A percentile compares a stretch with the other conserved stretches of the same genome.
phyloP scores from a whole-genome alignment of 1,284 basidiomycete species.

The Ustilago xerochloae region DNA sequence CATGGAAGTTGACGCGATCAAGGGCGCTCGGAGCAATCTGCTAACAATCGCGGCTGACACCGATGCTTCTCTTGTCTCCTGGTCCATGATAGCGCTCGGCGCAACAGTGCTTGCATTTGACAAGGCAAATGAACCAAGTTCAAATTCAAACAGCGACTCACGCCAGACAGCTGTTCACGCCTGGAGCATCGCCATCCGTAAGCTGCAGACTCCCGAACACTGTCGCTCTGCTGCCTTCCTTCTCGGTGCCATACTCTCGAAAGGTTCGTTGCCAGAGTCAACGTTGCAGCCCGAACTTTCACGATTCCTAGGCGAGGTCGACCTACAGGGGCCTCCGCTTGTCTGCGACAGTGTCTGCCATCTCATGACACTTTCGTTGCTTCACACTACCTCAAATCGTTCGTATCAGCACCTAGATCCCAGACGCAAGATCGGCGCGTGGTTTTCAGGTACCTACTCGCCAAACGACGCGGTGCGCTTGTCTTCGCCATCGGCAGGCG shows the following conservation, averaged over 20 bases:
- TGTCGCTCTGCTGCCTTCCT: constrained; percentile 33
- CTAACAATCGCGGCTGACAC: constrained; percentile 10
- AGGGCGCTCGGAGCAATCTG: background rate
- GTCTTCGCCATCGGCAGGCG: background rate
- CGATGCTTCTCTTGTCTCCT: constrained; percentile 12
- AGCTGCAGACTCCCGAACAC: constrained; percentile 22
- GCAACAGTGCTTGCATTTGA: background rate
- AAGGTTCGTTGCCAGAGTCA: constrained; percentile 1
- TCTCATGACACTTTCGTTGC: constrained; percentile 21
- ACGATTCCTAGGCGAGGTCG: constrained; percentile 35
- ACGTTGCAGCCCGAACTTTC: constrained; percentile 12
- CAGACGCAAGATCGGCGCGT: constrained; percentile 28
- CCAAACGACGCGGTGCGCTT: constrained; percentile 10
- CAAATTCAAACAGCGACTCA: background rate
- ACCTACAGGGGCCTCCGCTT: constrained; percentile 35
- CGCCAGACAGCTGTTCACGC: background rate
- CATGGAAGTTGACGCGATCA: background rate
- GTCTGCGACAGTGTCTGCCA: constrained; percentile 41
- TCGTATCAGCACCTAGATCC: constrained; percentile 20
- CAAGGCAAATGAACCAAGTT: background rate
- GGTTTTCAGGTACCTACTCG: constrained; percentile 29
- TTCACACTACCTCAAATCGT: constrained; percentile 17
- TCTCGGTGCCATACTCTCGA: constrained; percentile 13
- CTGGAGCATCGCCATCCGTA: constrained; percentile 22
- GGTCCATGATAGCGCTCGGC: constrained; percentile 21